These are phyloP conservation scores for Rosellinia necatrix DNA, from an alignment of 2,329 filamentous ascomycete species.

Conservation along the genomic window DNA sequence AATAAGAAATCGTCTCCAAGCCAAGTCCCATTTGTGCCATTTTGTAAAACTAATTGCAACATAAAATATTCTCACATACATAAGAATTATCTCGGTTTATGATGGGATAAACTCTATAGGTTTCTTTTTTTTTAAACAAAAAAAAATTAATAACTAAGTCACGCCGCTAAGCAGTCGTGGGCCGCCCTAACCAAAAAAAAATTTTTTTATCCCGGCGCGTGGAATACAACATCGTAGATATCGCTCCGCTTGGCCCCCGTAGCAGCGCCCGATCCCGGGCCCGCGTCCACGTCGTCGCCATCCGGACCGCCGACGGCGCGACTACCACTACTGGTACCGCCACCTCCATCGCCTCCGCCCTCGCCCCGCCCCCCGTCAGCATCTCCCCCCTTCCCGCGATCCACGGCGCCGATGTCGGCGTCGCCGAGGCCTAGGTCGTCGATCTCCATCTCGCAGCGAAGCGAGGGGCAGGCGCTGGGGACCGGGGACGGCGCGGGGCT, in stretches of 20 bases:
- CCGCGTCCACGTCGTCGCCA: neutral
- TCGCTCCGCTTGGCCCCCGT: slow-evolving; percentile 32
- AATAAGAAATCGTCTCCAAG: too few relatives aligned
- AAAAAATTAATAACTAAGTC: too few relatives aligned
- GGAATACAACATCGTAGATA: slow-evolving; percentile 37
- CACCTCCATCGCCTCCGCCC: neutral
- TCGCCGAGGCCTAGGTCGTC: slow-evolving; percentile 19
- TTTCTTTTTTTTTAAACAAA: too few relatives aligned
- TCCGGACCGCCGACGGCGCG: neutral
- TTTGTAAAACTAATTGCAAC: too few relatives aligned
- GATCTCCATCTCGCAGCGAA: slow-evolving; percentile 32
- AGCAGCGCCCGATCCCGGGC: too few relatives aligned
- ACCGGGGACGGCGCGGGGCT: slow-evolving; percentile 9
- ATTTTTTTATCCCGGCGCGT: slow-evolving; percentile 7
- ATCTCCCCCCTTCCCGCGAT: neutral
- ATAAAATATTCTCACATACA: too few relatives aligned
- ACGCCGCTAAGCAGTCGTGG: neutral
- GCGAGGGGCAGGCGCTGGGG: neutral
- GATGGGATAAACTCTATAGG: too few relatives aligned
- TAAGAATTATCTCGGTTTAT: too few relatives aligned
- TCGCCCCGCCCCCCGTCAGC: neutral
- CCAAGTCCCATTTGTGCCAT: too few relatives aligned
- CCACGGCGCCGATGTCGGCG: neutral
- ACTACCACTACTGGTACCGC: neutral
- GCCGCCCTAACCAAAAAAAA: too few relatives aligned